Percentiles rank a stretch among this genome's conserved stretches.
phyloP scores from a whole-genome alignment of 1,139 yeast genomes.

The Diutina rugosa region DNA sequence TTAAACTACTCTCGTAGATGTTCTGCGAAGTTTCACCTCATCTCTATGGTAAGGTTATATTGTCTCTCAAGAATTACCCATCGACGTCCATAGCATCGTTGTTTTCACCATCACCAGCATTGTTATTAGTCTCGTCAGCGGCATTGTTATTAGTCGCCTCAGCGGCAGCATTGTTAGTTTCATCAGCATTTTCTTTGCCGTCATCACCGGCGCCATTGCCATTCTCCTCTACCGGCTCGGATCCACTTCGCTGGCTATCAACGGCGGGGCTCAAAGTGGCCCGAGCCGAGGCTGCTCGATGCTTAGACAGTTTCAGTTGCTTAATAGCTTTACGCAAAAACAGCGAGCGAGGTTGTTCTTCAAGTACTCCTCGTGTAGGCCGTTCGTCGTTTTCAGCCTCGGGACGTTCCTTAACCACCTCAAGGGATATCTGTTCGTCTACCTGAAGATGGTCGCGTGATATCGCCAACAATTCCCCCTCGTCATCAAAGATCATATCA shows the following conservation, averaged over 20 bases:
- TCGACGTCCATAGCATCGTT: slow-evolving; percentile 8
- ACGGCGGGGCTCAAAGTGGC: neutral
- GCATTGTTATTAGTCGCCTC: neutral
- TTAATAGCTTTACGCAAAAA: neutral
- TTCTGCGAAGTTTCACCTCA: too few relatives aligned
- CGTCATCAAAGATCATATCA: slow-evolving; percentile 52
- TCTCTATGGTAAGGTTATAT: too few relatives aligned
- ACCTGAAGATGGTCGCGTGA: slow-evolving; percentile 28
- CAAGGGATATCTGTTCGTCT: slow-evolving; percentile 16
- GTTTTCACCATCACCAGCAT: slow-evolving; percentile 7
- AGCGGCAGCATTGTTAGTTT: slow-evolving; percentile 6
- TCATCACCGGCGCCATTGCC: neutral
- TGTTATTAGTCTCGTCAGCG: neutral
- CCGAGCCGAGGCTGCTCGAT: neutral
- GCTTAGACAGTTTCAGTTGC: neutral
- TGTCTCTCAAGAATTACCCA: slow-evolving; percentile 5
- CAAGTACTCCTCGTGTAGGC: neutral
- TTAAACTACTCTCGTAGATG: too few relatives aligned
- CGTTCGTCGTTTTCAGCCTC: neutral
- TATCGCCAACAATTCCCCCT: slow-evolving; percentile 37
- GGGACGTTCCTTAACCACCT: neutral
- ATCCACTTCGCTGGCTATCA: too few relatives aligned
- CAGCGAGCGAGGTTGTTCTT: neutral
- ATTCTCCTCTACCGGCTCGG: too few relatives aligned
- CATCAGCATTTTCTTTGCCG: neutral